These are phyloP conservation scores for Lithospermum erythrorhizon DNA, from an alignment of 257 asterid genomes.

Conservation along the genomic window DNA sequence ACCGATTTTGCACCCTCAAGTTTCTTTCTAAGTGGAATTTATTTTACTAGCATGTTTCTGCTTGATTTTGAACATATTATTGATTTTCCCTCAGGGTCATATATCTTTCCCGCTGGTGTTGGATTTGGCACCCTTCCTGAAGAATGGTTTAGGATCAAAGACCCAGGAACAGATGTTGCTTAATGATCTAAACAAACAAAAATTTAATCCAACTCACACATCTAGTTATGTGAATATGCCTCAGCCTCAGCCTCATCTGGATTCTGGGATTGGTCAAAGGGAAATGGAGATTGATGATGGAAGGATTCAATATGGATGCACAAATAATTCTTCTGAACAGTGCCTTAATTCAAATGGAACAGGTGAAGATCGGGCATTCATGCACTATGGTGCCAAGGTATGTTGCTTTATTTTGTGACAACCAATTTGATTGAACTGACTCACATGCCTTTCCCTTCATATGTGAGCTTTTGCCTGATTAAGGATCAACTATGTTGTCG, in stretches of 20 bases:
- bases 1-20: not conserved
- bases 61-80: conserved; percentile 2
- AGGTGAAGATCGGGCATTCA: conserved; percentile 9
- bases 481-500: too few species aligned
- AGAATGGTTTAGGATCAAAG: conserved; percentile 34
- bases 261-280: conserved; percentile 21
- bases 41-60: not conserved
- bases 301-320: conserved; percentile 7
- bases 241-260: conserved; percentile 8
- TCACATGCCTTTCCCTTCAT: not conserved
- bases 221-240: conserved; percentile 23
- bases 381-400: conserved; percentile 18
- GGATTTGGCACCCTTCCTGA: conserved; percentile 50
- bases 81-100: conserved; percentile 45
- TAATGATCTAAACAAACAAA: conserved; percentile 13
- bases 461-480: too few species aligned
- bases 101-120: conserved; percentile 54
- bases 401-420: not conserved
- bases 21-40: not conserved
- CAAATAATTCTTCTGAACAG: conserved; percentile 13
- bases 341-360: conserved; percentile 5
- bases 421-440: not conserved
- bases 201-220: conserved; percentile 15
- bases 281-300: conserved; percentile 15
- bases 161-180: conserved; percentile 20